Percentiles rank a stretch among this genome's conserved stretches.
phyloP scores from a whole-genome alignment of 2,329 filamentous ascomycete genomes.

The Harringtonia lauricola region DNA sequence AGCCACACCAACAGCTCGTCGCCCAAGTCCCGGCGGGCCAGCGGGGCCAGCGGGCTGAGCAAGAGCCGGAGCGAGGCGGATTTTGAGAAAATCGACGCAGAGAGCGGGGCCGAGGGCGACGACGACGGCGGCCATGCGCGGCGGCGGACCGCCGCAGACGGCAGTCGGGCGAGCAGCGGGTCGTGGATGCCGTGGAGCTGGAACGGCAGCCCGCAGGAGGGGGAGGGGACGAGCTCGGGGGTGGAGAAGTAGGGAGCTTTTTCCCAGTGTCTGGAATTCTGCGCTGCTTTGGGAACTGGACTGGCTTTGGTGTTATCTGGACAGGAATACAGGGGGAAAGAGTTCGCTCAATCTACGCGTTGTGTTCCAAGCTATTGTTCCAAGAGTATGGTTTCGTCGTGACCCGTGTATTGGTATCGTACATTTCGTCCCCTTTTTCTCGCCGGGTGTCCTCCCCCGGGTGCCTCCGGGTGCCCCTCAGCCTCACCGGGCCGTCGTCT shows the following conservation, averaged over 20 bases:
- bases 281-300: background rate
- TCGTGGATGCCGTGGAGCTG: conserved; percentile 41
- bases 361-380: too few relatives aligned
- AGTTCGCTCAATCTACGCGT: too few relatives aligned
- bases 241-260: conserved; percentile 18
- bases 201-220: conserved; percentile 23
- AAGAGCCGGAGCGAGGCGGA: conserved; percentile 81
- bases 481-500: background rate
- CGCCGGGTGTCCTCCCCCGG: too few relatives aligned
- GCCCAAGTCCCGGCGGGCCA: conserved; percentile 21
- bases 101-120: conserved; percentile 47
- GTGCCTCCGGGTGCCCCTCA: too few relatives aligned
- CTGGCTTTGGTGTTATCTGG: background rate
- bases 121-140: conserved; percentile 16
- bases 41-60: conserved; percentile 54
- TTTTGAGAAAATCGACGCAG: conserved; percentile 74
- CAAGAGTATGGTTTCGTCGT: too few relatives aligned
- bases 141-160: background rate
- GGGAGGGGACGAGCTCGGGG: conserved; percentile 25
- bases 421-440: too few relatives aligned
- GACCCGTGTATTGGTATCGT: too few relatives aligned
- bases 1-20: too few relatives aligned
- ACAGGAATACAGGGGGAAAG: too few relatives aligned
- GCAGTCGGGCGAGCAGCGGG: conserved; percentile 14
- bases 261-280: background rate